Conservation (phyloP, 805 yeast genomes). For the Monosporozyma siamensis region DNA sequence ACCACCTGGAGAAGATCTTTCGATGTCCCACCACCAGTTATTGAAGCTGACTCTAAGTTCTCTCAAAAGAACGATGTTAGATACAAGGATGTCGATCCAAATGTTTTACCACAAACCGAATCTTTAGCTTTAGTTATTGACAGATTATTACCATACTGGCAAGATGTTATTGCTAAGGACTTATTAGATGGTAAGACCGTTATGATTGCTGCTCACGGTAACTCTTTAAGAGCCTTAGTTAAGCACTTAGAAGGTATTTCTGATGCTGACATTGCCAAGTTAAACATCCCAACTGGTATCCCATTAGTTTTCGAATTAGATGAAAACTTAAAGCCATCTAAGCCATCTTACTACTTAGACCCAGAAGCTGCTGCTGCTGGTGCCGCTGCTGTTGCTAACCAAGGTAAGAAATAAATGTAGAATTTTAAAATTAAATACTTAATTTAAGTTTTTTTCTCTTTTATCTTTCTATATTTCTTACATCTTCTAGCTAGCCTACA, state of each 20-base stretch:
- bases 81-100: constrained; percentile 76
- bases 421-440: background rate
- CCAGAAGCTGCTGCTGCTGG: constrained; percentile 99
- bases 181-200: constrained; percentile 83
- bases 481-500: no score
- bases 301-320: constrained; percentile 96
- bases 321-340: constrained; percentile 74
- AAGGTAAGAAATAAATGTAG: constrained; percentile 56
- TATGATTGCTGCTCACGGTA: constrained; percentile 93
- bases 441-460: background rate
- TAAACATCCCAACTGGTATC: constrained; percentile 97
- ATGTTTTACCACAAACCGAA: constrained; percentile 86
- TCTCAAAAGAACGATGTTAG: constrained; percentile 82
- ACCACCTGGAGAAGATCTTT: constrained; percentile 95
- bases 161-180: constrained; percentile 80
- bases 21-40: constrained; percentile 92
- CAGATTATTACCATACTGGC: constrained; percentile 95
- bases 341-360: constrained; percentile 93
- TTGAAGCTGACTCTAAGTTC: constrained; percentile 67
- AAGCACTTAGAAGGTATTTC: constrained; percentile 92
- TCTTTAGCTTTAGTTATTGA: constrained; percentile 91
- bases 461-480: background rate
- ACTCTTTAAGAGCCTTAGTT: constrained; percentile 93
- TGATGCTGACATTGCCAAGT: constrained; percentile 83
- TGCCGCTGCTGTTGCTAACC: constrained; percentile 98